Evolutionary conservation across 768 basidiomycete species (phyloP), one percentile per base, ranked within the genome.

Genomic region (Lentinula sp.): DNA sequence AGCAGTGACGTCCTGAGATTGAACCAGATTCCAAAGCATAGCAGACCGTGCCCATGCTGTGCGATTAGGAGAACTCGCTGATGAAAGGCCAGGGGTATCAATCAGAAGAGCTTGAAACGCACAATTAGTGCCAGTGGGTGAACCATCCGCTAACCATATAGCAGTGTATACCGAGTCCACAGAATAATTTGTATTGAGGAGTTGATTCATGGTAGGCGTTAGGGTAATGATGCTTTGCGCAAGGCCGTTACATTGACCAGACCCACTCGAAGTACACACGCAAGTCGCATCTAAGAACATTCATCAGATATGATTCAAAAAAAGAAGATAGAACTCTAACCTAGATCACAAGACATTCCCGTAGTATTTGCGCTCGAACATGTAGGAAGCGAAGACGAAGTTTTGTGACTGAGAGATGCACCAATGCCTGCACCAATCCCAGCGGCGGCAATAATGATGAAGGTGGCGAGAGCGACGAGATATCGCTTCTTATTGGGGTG

Each of bases 1-100:
- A 5, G 76, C 68, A 28, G 66, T 65, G 5, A 73, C 57, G 69
- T 86, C 77, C 63, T 80, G 79, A 1, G 82, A 81, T 65, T 80
- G 74, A 4, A 83, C 73, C 10, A 84, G 70, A 65, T 82, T 83
- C 84, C 84, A 89, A 2, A 89, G 73, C 37, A 89, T 64, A 16
- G 84, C 82, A 5, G 80, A 69, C 68, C 82, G 81, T 0, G 83
- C 80, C 86, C 86, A 89, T 23, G 69, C 65, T 6, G 82, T 83
- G 37, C 83, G 76, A 63, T 82, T 83, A 13, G 82, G 80, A 45
- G 74, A 75, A 9, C 60, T 70, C 6, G 64, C 62, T 3, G 73
- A 65, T 57, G 78, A 70, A 18, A 86, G 70, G 2, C 71, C 71
- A 10, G 76, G 77, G 32, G 84, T 78, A 65, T 88, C 86, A 32